Evolutionary conservation across 192 early-diverging fungal genomes (phyloP), one percentile per base, ranked within the genome.

Genomic region (Coemansia javaensis): DNA sequence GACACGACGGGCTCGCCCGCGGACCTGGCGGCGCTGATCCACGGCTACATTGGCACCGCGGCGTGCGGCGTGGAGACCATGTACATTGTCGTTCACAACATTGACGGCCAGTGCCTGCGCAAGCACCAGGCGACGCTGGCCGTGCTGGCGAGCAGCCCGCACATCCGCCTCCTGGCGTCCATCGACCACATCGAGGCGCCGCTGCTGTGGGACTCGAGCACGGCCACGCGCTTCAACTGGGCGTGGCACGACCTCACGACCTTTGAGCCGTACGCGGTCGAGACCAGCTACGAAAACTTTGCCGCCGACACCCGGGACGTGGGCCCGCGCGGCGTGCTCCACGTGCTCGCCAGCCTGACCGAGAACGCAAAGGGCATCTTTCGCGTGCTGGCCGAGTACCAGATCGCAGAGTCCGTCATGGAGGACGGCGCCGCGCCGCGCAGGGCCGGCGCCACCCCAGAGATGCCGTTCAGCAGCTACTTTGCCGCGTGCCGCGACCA

Each of bases 201-300:
- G 5, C 56, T 96, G 18, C 71, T 97, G 16, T 96, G 90, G 91
- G 93, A 99, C 63, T 72, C 83, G 30, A 80, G 79, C 33, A 77
- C 77, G 18, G 40, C 79, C 3, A 59, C 79, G 5, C 70, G 79
- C 10, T 93, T 88, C 59, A 84, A 82, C 59, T 96, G 87, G 86
- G 61, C 85, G 1, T 94, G 91, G 90, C 92, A 94, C 62, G 91
- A 99, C 50, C 64, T 82, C 32, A 90, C 96, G 0, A 96, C 93
- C 13, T 95, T 83, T 61, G 80, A 82, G 40, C 66, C 80, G 0
- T 94, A 97, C 37, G 55, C 74, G 11, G 81, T 81, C 1, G 96
- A 99, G 58, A 91, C 90, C 8, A 83, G 84, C 44, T 87, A 84
- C 59, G 89, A 93, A 48, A 84, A 84, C 63, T 84, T 87, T 31